Conservation (phyloP, 805 yeast genomes). For the Candida vaughaniae region DNA sequence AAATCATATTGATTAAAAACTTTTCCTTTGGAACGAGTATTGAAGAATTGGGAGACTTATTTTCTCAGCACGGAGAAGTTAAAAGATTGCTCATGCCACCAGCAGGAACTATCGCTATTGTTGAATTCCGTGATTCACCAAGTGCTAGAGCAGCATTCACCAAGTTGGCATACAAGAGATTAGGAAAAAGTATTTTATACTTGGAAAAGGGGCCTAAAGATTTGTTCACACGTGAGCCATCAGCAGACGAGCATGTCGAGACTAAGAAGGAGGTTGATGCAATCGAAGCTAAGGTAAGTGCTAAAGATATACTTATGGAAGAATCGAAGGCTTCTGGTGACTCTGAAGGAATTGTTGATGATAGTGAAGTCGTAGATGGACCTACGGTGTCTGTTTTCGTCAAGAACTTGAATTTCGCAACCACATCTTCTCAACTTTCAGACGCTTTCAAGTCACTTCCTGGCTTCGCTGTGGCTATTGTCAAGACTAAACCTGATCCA, state of each 20-base stretch:
- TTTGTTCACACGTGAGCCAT: constrained; percentile 64
- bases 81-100: constrained; percentile 90
- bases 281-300: constrained; percentile 45
- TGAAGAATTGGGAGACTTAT: constrained; percentile 80
- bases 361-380: constrained; percentile 50
- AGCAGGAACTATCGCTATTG: constrained; percentile 91
- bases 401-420: constrained; percentile 86
- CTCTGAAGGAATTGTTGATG: constrained; percentile 27
- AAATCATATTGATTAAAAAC: constrained; percentile 79
- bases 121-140: constrained; percentile 81
- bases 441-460: constrained; percentile 64
- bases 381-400: constrained; percentile 87
- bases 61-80: constrained; percentile 75
- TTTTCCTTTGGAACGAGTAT: constrained; percentile 84
- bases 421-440: constrained; percentile 57
- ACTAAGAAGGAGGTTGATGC: constrained; percentile 30
- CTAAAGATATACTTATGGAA: constrained; percentile 43
- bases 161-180: constrained; percentile 81
- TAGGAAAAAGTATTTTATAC: constrained; percentile 83
- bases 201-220: constrained; percentile 92
- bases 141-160: constrained; percentile 88
- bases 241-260: constrained; percentile 32
- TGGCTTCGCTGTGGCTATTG: constrained; percentile 80
- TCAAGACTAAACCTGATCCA: constrained; percentile 87
- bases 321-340: constrained; percentile 14